A percentile compares a stretch with the other conserved stretches of the same genome.
Evolutionary conservation across 2,329 filamentous ascomycete species (phyloP).

Genomic region (Neoascochyta sp.): DNA sequence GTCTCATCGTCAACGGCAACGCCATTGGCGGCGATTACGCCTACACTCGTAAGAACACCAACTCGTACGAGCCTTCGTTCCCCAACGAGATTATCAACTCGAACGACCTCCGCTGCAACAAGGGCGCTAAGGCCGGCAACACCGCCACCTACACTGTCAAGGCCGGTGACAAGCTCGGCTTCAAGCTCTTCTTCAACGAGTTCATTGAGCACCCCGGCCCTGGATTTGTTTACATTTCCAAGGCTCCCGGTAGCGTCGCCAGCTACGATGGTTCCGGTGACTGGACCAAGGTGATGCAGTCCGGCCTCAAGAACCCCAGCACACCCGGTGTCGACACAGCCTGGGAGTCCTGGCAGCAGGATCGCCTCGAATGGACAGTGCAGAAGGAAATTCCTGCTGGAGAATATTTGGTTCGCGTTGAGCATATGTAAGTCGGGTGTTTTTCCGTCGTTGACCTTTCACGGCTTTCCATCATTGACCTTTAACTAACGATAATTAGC

Average conservation of each 20-base stretch:
- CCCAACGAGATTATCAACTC: conserved; percentile 32
- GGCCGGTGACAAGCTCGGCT: conserved; percentile 49
- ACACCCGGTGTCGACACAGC: conserved; percentile 19
- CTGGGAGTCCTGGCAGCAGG: conserved; percentile 40
- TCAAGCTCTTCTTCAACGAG: conserved; percentile 51
- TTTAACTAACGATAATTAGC: no score
- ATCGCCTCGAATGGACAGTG: conserved; percentile 44
- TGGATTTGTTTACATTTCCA: conserved; percentile 38
- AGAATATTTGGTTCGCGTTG: conserved; percentile 37
- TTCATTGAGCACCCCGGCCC: conserved; percentile 43
- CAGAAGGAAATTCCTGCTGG: conserved; percentile 42
- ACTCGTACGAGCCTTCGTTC: conserved; percentile 33
- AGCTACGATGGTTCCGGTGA: conserved; percentile 63
- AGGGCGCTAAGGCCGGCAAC: conserved; percentile 29
- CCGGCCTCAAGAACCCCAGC: conserved; percentile 25
- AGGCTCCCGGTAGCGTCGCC: conserved; percentile 62
- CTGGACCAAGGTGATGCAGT: conserved; percentile 37
- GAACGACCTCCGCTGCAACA: conserved; percentile 37
- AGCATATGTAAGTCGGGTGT: no score
- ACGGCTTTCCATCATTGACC: no score
- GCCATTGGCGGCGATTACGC: conserved; percentile 32
- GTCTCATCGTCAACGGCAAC: conserved; percentile 32
- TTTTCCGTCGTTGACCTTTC: no score
- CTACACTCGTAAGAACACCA: conserved; percentile 36
- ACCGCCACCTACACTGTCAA: conserved; percentile 38